Conservation (phyloP, 1,139 yeast species). For the Yamadazyma blattariae region DNA sequence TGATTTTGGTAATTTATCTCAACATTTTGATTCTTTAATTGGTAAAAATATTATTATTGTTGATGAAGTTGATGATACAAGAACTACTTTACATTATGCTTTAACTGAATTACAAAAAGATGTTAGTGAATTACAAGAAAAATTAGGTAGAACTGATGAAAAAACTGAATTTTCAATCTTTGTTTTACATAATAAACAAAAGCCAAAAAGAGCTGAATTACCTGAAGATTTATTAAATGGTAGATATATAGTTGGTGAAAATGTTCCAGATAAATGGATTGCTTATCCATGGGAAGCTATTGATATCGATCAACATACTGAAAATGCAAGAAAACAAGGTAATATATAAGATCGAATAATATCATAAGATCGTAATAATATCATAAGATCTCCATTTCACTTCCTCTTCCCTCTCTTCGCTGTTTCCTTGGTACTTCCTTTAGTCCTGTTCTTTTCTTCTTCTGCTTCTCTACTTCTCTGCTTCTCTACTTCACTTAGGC, state of each 20-base stretch:
- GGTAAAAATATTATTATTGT: constrained; percentile 62
- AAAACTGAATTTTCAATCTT: constrained; percentile 52
- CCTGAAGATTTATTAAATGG: constrained; percentile 44
- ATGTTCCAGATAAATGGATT: constrained; percentile 57
- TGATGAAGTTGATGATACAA: constrained; percentile 70
- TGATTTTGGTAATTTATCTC: constrained; percentile 53
- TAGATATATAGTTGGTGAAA: constrained; percentile 51
- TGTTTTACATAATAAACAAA: constrained; percentile 58
- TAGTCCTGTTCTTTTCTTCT: no score
- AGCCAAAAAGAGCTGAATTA: constrained; percentile 53
- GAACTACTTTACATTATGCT: constrained; percentile 65
- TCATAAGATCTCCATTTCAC: no score
- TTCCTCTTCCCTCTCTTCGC: no score
- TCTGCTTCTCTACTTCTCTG: no score
- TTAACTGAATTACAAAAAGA: constrained; percentile 56
- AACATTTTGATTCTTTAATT: constrained; percentile 52
- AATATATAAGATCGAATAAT: constrained; percentile 22
- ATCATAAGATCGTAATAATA: no score
- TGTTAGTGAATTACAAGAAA: constrained; percentile 49
- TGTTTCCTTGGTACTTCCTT: no score
- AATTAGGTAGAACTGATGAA: constrained; percentile 38
- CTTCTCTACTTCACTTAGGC: background rate
- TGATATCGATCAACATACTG: constrained; percentile 43
- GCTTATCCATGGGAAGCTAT: constrained; percentile 68
- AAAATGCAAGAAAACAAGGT: constrained; percentile 37